phyloP scores from a whole-genome alignment of 768 basidiomycete species.

The Tremella yokohamensis region DNA sequence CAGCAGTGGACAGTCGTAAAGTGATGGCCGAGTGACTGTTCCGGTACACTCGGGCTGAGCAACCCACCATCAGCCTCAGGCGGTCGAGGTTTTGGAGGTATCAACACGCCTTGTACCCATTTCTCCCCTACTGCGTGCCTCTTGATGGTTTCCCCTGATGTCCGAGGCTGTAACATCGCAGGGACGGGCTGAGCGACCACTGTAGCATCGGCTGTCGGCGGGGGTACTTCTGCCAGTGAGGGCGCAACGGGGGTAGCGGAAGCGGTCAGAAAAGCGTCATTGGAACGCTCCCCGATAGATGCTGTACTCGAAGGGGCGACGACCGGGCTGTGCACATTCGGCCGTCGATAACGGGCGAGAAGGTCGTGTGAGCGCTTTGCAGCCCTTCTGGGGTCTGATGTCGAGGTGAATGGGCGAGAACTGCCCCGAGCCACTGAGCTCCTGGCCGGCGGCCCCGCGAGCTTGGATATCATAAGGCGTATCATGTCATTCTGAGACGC shows the following conservation, averaged over 20 bases:
- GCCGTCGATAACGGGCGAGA: slow-evolving; percentile 5
- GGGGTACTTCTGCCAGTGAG: slow-evolving; percentile 43
- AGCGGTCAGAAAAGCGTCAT: slow-evolving; percentile 21
- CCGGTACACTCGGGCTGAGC: not conserved
- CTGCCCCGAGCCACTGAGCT: too few species aligned
- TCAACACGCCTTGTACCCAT: slow-evolving; percentile 32
- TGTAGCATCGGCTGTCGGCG: slow-evolving; percentile 6
- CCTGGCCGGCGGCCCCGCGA: too few species aligned
- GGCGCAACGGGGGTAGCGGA: slow-evolving; percentile 32
- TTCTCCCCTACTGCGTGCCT: slow-evolving; percentile 17
- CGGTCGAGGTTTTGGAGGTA: slow-evolving; percentile 44
- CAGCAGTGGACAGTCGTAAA: not conserved
- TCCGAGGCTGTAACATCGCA: slow-evolving; percentile 29
- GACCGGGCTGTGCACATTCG: too few species aligned
- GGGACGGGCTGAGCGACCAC: slow-evolving; percentile 25
- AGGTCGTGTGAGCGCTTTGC: slow-evolving; percentile 3
- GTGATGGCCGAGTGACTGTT: not conserved
- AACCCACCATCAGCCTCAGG: slow-evolving; percentile 49
- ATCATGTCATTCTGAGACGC: too few species aligned
- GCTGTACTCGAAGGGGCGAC: not conserved
- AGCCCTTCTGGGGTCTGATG: not conserved
- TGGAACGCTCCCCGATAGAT: too few species aligned
- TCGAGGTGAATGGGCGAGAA: too few species aligned
- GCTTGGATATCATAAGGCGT: too few species aligned
- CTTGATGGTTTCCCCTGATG: not conserved